Conservation (phyloP, 441 rosid species). For the Sinapis alba region DNA sequence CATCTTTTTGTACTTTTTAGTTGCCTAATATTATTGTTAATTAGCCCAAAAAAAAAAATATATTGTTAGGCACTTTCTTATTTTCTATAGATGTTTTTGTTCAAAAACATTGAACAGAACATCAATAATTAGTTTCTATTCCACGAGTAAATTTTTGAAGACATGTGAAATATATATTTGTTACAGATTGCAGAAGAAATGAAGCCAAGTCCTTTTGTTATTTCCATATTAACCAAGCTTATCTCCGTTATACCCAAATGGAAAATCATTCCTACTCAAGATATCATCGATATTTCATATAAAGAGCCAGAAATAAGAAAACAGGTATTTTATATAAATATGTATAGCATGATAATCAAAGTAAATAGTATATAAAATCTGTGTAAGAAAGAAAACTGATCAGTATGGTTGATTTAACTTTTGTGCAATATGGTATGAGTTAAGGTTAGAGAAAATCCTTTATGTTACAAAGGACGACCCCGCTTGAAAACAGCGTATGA, state of each 20-base stretch:
- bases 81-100: no score
- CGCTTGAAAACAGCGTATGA: conserved; percentile 73
- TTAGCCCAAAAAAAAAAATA: no score
- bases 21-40: no score
- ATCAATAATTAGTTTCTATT: no score
- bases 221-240: conserved; percentile 54
- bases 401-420: background rate
- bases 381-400: conserved; percentile 9
- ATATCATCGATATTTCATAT: conserved; percentile 66
- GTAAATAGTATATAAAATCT: background rate
- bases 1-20: background rate
- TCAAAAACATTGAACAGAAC: no score
- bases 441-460: conserved; percentile 64
- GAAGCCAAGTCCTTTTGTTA: conserved; percentile 60
- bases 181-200: conserved; percentile 73
- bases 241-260: conserved; percentile 65
- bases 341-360: background rate
- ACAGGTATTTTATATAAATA: conserved; percentile 45
- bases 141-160: background rate
- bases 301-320: conserved; percentile 64
- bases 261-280: conserved; percentile 70
- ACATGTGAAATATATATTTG: background rate
- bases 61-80: no score
- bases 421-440: conserved; percentile 3
- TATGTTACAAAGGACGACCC: conserved; percentile 80